Evolutionary conservation across 192 early-diverging fungal genomes (phyloP), one percentile per base, ranked within the genome.

Genomic region (Mortierella hygrophila): DNA sequence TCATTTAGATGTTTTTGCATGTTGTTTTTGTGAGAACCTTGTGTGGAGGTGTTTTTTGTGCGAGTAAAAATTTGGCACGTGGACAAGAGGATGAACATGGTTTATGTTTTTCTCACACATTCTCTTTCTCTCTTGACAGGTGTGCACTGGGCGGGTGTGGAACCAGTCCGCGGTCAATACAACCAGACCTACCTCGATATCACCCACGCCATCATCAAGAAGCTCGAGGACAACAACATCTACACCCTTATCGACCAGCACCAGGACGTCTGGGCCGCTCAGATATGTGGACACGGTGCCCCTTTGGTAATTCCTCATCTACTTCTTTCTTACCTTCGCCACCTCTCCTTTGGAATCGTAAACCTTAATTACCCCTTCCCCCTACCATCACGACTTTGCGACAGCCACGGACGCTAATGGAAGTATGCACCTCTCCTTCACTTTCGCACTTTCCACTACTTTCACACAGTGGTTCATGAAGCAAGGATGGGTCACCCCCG

Each of bases 241-340:
- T 94, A 92, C 74, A 90, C 93, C 10, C 76, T 94, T 10, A 82
- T 94, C 8, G 94, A 94, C 70, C 91, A 92, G 63, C 94, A 94
- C 86, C 94, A 94, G 80, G 91, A 93, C 70, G 85, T 91, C 6
- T 84, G 91, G 47, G 89, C 90, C 16, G 85, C 79, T 35, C 88
- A 89, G 70, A 90, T 91, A 49, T 90, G 92, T 60, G 91, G 92
- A 1, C 88, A 92, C 70, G 91, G 93, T 20, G 87, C 90, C 4
- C 92, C 92, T 18, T 55, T 86, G 60, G 80, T 89, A 90, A 70
- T 52, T 18, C 18, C 26, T 44, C 54, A 57, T 65, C 46, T 47
- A 68, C 1, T 74, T 32, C 32, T 41, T 63, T 54, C 11, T 1
- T 68, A 42, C 20, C 9, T 60, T 76, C 26, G 1, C 6, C 57